Base-by-base conservation (phyloP, 225 moss, liverwort and hornwort species). In the Pseudoscleropodium purum region DNA sequence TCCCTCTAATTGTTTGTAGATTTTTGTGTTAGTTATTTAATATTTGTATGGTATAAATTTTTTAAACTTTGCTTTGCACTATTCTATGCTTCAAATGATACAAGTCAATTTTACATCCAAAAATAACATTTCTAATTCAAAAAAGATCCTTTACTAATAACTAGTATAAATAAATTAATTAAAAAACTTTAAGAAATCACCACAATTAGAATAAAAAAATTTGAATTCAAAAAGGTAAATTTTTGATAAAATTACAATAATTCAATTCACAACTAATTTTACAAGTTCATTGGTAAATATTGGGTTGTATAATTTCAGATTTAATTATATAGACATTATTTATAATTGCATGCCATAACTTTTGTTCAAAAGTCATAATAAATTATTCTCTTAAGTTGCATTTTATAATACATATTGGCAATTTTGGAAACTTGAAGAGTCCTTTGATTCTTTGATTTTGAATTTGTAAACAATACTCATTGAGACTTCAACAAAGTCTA, bases 91-190 rank as follows among this genome's bases (percentile, higher is more conserved):
- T 54, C 9, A 36, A 5, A 54, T 2, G 14, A 6, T 36, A 54
- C 2, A 23, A 52, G 0, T 51, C 36, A 52, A 5, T 52, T 34
- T 52, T 5, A 52, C 25, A 78, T 37, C 16, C 10, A 15, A 15
- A 54, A 37, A 15, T 16, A 25, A 37, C 4, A 56, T 10, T 37
- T 37, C 1, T 9, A 8, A 3, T 15, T 78, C 15, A 36, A 37
- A 51, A 56, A 78, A 78, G 15, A 25, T 2, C 4, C 2, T 76
- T 51, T 52, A 36, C 23, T 23, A 52, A 24, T 2, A 52, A 36
- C 0, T 52, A 2, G 3, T 8, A 52, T 3, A 52, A 77, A 21
- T 5, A 21, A 34, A 0, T 76, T 13, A 10, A 27, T 30, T 6
- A 27, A 29, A 45, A 6, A 29, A 6, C 2, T 75, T 7, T 4